Base-by-base conservation (phyloP, 2,329 filamentous ascomycete genomes). In the Ceratocystis huliohia region DNA sequence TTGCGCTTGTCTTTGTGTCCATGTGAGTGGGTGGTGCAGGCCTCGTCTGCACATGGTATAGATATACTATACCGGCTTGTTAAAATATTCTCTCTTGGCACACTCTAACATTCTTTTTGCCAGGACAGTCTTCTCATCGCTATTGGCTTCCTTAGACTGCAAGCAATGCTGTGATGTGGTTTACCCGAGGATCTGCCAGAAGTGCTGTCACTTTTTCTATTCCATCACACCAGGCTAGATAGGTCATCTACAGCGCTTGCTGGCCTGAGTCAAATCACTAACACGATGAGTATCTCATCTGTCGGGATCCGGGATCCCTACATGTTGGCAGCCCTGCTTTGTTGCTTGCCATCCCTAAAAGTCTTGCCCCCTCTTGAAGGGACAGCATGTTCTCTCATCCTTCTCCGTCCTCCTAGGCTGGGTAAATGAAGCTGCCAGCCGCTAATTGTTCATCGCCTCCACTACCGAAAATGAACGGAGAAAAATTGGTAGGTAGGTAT, bases 261-360 rank as follows among this genome's bases (percentile, higher is more conserved):
- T 59, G 56, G 56, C 17, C 30, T 59, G 56, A 59, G 56, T 59
- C 25, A 37, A 59, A n/a, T 59, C 30, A 59, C 25, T n/a, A 37
- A 59, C 28, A 59, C 30, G 56, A 59, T 37, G 56, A 7, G n/a
- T 30, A 28, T 59, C 17, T 30, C 56, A 59, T 37, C 28, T 59
- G 25, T 59, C 28, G 56, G n/a, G n/a, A 59, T 59, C 56, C 56
- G 25, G n/a, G 8, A 59, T 59, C 56, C 56, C 33, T 59, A 28
- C 28, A 59, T 59, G 25, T 15, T 22, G 28, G 56, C 56, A 59
- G 56, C 56, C 56, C 33, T 59, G 56, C n/a, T 37, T 37, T 28
- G 2, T 13, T 8, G n/a, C 22, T 1, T 2, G 13, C 30, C 8
- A 30, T 59, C 56, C 56, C 56, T 59, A 20, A 17, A 30, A 20